Base-by-base conservation (phyloP, 2,329 filamentous ascomycete genomes). In the Ascochyta clinopodiicola region DNA sequence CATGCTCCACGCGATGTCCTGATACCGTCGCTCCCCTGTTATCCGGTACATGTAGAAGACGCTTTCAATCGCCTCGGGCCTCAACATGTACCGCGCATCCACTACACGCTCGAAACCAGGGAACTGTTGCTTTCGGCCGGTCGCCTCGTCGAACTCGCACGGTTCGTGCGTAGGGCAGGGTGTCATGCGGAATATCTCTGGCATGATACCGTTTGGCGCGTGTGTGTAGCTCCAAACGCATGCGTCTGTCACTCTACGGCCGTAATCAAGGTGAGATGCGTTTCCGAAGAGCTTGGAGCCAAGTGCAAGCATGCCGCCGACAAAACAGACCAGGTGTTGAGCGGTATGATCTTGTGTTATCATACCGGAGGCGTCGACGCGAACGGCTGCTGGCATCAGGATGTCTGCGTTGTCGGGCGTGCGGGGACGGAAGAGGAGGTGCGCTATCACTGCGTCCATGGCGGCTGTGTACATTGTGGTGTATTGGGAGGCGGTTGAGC, bases 11-110 rank as follows among this genome's bases (percentile, higher is more conserved):
- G 87, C 89, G 66, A 87, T 84, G 48, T 88, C 83, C 67, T 84
- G 84, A 80, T 86, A 88, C 25, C 76, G 74, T 3, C 79, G 65
- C 55, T 90, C 85, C 24, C 88, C 89, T 0, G 88, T 91, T 56
- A 90, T 78, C 47, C 89, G 84, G 70, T 88, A 91, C 79, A 92
- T 84, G 67, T 91, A 82, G 70, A 91, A 93, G 4, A 93, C 82
- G 21, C 85, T 88, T 77, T 92, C 89, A 52, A 92, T 90, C 1
- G 89, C 89, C 73, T 92, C 89, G 9, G 89, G 89, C 5, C 74
- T 81, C 17, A 90, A 77, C 32, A 88, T 81, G 69, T 89, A 89
- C 44, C 81, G 79, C 27, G 78, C 74, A 61, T 88, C 85, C 34
- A 76, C 71, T 22, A 87, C 78, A 15, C 78, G 75, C 5, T 81